Conservation (phyloP, 345 rosid genomes). For the Leavenworthia alabamica region DNA sequence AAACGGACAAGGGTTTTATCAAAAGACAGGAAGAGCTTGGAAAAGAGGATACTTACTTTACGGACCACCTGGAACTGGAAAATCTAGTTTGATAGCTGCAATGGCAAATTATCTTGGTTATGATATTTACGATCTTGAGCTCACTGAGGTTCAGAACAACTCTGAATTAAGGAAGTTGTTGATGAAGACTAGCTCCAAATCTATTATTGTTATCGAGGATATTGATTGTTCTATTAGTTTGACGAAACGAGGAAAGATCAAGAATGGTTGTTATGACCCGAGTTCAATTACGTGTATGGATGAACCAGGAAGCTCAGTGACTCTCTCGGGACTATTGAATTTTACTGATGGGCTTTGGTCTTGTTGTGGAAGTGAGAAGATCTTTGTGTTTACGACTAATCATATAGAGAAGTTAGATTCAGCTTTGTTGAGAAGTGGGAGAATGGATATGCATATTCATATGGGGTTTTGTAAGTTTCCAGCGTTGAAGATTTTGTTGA, state of each 20-base stretch:
- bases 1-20: constrained; percentile 62
- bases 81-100: constrained; percentile 95
- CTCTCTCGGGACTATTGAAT: constrained; percentile 79
- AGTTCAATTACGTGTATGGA: constrained; percentile 34
- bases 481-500: constrained; percentile 59
- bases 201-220: constrained; percentile 83
- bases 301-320: constrained; percentile 34
- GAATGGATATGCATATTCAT: constrained; percentile 93
- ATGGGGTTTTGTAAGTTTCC: constrained; percentile 67
- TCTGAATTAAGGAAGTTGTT: constrained; percentile 78
- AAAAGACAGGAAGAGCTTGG: constrained; percentile 91
- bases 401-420: constrained; percentile 80
- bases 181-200: constrained; percentile 89
- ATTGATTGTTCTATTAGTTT: constrained; percentile 79
- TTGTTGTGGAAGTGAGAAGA: constrained; percentile 93
- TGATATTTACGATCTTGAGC: constrained; percentile 87
- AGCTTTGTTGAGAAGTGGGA: constrained; percentile 77
- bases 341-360: constrained; percentile 98
- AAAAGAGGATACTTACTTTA: constrained; percentile 80
- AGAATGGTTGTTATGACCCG: constrained; percentile 23
- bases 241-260: constrained; percentile 32
- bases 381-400: constrained; percentile 88
- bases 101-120: constrained; percentile 86
- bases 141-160: constrained; percentile 84
- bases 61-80: constrained; percentile 97